Evolutionary conservation across 495 filamentous ascomycete species (phyloP).

Genomic region (Penicillium chermesinum): DNA sequence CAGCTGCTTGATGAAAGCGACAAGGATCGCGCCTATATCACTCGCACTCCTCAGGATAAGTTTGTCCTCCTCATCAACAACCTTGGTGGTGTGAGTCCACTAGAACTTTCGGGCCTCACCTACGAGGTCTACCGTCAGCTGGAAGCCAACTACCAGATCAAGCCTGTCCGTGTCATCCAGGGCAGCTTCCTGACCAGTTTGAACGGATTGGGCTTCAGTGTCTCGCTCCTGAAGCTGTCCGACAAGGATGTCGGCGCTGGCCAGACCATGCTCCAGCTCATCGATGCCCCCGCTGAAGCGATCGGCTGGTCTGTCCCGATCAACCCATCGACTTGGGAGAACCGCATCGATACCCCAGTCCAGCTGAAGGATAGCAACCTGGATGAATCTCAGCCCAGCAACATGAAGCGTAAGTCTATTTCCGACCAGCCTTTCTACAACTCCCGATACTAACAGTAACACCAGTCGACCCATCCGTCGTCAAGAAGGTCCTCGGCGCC

Average conservation of each 20-base stretch:
- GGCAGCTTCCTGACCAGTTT: constrained; percentile 75
- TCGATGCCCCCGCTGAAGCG: constrained; percentile 81
- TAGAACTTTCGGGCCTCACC: constrained; percentile 87
- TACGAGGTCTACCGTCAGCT: constrained; percentile 83
- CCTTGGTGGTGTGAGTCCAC: constrained; percentile 80
- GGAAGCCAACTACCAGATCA: constrained; percentile 58
- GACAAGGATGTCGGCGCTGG: constrained; percentile 73
- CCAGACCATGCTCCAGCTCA: constrained; percentile 75
- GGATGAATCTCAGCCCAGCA: constrained; percentile 55
- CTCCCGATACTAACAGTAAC: constrained; percentile 12
- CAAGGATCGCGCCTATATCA: constrained; percentile 74
- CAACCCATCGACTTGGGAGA: constrained; percentile 49
- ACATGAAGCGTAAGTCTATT: constrained; percentile 52
- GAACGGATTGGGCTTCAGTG: constrained; percentile 89
- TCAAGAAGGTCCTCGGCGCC: constrained; percentile 57
- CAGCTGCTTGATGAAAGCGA: constrained; percentile 78
- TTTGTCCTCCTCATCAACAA: constrained; percentile 87
- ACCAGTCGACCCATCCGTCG: constrained; percentile 53
- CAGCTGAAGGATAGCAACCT: constrained; percentile 53
- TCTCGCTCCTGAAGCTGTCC: constrained; percentile 73
- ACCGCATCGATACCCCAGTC: constrained; percentile 34
- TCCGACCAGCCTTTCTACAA: background rate
- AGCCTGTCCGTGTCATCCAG: constrained; percentile 59
- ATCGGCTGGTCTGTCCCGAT: constrained; percentile 80
- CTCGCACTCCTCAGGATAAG: constrained; percentile 54